A percentile compares a stretch with the other conserved stretches of the same genome.
Evolutionary conservation across 2,329 filamentous ascomycete species (phyloP).

Genomic region (Phialemonium atrogriseum): DNA sequence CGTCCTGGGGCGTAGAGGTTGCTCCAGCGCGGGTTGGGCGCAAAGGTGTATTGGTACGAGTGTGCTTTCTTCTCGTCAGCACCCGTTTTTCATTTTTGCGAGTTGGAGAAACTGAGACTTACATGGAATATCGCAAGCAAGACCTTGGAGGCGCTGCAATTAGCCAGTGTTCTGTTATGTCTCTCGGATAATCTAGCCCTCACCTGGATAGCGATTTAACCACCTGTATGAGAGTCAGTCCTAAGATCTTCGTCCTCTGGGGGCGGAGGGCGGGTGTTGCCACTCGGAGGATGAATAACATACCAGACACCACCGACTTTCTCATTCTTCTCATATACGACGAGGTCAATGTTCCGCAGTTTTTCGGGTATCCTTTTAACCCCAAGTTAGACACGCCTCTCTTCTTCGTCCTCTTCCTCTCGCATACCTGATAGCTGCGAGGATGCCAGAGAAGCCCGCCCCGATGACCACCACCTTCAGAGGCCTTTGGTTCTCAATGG

Average conservation of each 20-base stretch:
- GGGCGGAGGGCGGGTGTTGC: no score
- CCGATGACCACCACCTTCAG: slow-evolving; percentile 24
- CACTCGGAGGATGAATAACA: slow-evolving; percentile 1
- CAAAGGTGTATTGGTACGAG: slow-evolving; percentile 48
- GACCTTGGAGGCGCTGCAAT: no score
- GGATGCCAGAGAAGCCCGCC: slow-evolving; percentile 24
- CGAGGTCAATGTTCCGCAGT: slow-evolving; percentile 23
- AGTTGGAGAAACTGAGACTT: slow-evolving; percentile 7
- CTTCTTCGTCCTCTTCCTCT: neutral
- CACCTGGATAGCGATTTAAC: slow-evolving; percentile 24
- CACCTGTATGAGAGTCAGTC: no score
- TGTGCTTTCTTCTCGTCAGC: no score
- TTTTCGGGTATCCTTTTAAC: slow-evolving; percentile 21
- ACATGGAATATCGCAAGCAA: slow-evolving; percentile 29
- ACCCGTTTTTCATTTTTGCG: neutral
- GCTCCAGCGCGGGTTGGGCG: slow-evolving; percentile 46
- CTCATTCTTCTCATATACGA: slow-evolving; percentile 26
- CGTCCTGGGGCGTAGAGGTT: slow-evolving; percentile 37
- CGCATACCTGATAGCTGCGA: slow-evolving; percentile 21
- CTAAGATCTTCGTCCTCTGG: neutral
- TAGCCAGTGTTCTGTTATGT: no score
- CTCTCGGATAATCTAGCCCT: no score
- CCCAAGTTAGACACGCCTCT: neutral
- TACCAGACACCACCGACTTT: slow-evolving; percentile 25
- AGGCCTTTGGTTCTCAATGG: slow-evolving; percentile 22